Evolutionary conservation across 257 asterid genomes (phyloP), one percentile per base, ranked within the genome.

Genomic region (Solanum neorickii): DNA sequence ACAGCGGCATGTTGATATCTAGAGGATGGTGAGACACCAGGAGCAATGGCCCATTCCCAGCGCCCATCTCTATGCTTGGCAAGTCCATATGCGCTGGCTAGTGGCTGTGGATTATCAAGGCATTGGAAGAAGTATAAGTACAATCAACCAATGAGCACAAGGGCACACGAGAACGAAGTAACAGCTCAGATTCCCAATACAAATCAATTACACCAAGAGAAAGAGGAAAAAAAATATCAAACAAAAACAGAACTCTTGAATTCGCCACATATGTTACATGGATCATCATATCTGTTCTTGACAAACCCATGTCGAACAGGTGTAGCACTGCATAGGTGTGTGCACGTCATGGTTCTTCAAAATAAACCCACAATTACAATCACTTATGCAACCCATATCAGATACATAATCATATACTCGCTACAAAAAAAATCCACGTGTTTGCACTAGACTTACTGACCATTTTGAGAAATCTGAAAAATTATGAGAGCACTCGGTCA

Each of bases 21-120:
- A 73, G 98, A 87, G 88, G 99, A 97, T 4, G 99, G 99, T 87
- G 99, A 97, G 86, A 97, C 99, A 84, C 99, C 99, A 85, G 99
- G 99, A 87, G 99, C 99, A 90, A 97, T 97, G 89, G 99, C 99
- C 99, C 99, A 97, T 91, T 97, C 99, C 99, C 99, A 97, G 59
- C 99, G 98, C 89, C 99, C 99, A 94, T 97, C 99, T 91, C 98
- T 96, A 90, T 97, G 99, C 91, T 97, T 97, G 47, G 99, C 99
- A 46, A 97, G 99, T 47, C 99, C 99, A 90, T 95, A 97, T 83
- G 99, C 99, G 91, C 99, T 94, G 86, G 98, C 96, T 56, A 96
- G 91, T 18, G 99, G 98, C 99, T 97, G 94, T 92, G 92, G 49
- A 87, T 83, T 42, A 86, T 25, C 74, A 87, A 86, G 86, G 31